Base-by-base conservation (phyloP, 2,329 filamentous ascomycete species). In the Sphaerulina vaccinii region DNA sequence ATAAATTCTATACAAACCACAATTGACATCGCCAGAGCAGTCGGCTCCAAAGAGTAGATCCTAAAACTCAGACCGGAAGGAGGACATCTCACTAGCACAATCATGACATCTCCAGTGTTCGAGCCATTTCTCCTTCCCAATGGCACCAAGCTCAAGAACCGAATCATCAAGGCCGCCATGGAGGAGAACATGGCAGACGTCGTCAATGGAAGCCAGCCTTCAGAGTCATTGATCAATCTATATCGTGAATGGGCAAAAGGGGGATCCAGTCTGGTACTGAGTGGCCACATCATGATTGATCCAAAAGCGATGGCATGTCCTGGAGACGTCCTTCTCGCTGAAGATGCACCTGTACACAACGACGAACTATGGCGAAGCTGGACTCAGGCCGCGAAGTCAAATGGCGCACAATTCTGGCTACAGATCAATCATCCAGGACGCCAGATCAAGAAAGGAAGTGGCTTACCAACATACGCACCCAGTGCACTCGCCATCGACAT, bases 391-490 rank as follows among this genome's bases (percentile, higher is more conserved):
- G 43, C 53, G 11, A 42, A 56, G 16, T 39, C 27, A 13, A 32
- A 51, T 8, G 48, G 45, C 6, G 40, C 53, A 3, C 46, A 54
- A 6, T 56, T 54, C 33, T 54, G 47, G 46, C 35, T 56, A 6
- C 54, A 58, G 36, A 51, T 58, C 46, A 58, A 58, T 13, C 56
- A 58, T 32, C 56, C 56, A 6, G 56, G 56, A 13, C 41, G 56
- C 41, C 56, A 58, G 11, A 43, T 56, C 7, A 40, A 49, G 18
- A 52, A 52, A 27, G 49, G 42, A 4, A 37, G 27, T 21, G 55
- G 49, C 2, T n/a, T 58, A 10, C 41, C 38, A 1, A 45, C 45
- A 2, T 55, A 52, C 42, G 50, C 41, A 19, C 56, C 56, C 9
- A 45, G 41, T 10, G 37, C 50, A 3, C 43, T 56, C 18, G 18